Evolutionary conservation across 2,329 filamentous ascomycete genomes (phyloP), one percentile per base, ranked within the genome.

Genomic region (Pyrenochaeta sp.): DNA sequence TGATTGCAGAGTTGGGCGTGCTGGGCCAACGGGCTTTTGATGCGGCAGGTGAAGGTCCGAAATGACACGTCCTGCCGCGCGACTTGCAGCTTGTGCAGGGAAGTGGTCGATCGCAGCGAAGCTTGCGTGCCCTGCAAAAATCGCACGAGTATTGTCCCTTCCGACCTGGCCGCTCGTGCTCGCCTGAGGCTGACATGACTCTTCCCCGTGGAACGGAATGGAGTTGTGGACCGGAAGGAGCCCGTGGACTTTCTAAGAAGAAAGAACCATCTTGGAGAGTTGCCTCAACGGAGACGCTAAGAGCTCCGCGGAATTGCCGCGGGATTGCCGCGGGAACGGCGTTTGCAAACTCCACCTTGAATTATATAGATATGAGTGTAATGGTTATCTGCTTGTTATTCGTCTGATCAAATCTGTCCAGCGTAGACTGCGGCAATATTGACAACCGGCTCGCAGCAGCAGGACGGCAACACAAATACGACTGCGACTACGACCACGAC

Each of bases 61-160:
- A 39, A 8, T 19, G 36, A 8, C 36, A 39, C 4, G 36, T n/a
- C 4, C 5, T n/a, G 4, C 8, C 4, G 15, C 36, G 36, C 13
- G 36, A 39, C 15, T n/a, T n/a, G 8, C 36, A 74, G 47, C 68
- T 74, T 12, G 68, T 66, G 56, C 71, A 74, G 15, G 71, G 72
- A 0, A 67, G 47, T 2, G 65, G 57, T 52, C 71, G 50, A 47
- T 58, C 64, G 45, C 72, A 74, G 10, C 71, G 62, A 10, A 74
- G 67, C 46, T 74, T 74, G 13, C 71, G 67, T 1, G 56, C 39
- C 19, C 70, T 42, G 52, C 70, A 74, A 40, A 72, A 69, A 30
- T 59, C 45, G 54, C 71, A 74, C 7, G 69, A 71, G 27, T n/a
- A 67, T 32, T 46, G 67, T 59, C 53, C 65, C 45, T 51, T 65